Evolutionary conservation across 495 filamentous ascomycete species (phyloP).

Genomic region (Talaromyces adpressus): DNA sequence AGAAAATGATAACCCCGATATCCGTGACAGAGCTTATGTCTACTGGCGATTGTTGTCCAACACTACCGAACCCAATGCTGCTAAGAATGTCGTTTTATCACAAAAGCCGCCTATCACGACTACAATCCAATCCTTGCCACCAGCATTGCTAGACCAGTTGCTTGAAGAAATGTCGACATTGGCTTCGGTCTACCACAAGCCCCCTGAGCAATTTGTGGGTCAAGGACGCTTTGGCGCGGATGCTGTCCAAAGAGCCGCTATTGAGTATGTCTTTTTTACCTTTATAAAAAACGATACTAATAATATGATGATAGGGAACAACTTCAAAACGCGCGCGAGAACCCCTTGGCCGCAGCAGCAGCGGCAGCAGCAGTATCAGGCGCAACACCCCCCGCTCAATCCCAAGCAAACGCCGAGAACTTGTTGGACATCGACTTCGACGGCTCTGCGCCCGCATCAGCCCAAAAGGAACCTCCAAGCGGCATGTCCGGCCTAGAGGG

Average conservation of each 20-base stretch:
- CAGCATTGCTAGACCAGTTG: conserved; percentile 75
- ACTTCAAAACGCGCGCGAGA: conserved; percentile 83
- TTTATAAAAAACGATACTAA: conserved; percentile 4
- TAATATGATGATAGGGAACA: conserved; percentile 51
- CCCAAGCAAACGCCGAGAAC: conserved; percentile 83
- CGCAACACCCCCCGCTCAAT: conserved; percentile 35
- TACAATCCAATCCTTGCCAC: conserved; percentile 82
- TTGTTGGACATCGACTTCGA: conserved; percentile 98
- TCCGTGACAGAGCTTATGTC: conserved; percentile 93
- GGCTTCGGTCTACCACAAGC: conserved; percentile 98
- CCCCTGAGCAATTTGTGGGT: conserved; percentile 91
- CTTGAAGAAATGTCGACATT: conserved; percentile 89
- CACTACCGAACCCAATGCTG: conserved; percentile 74
- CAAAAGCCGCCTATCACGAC: conserved; percentile 91
- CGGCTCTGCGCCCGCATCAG: conserved; percentile 81
- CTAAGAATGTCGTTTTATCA: conserved; percentile 84
- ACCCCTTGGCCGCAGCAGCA: conserved; percentile 82
- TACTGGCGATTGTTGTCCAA: conserved; percentile 95
- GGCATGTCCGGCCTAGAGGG: conserved; percentile 65
- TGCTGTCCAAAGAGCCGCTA: conserved; percentile 89
- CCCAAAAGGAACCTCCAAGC: conserved; percentile 59
- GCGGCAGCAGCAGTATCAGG: conserved; percentile 62
- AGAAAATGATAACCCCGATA: conserved; percentile 95
- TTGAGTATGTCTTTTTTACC: conserved; percentile 50
- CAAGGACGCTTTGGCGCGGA: conserved; percentile 91